These are phyloP conservation scores for Asclepias syriaca DNA, from an alignment of 257 asterid species.

Conservation along the genomic window DNA sequence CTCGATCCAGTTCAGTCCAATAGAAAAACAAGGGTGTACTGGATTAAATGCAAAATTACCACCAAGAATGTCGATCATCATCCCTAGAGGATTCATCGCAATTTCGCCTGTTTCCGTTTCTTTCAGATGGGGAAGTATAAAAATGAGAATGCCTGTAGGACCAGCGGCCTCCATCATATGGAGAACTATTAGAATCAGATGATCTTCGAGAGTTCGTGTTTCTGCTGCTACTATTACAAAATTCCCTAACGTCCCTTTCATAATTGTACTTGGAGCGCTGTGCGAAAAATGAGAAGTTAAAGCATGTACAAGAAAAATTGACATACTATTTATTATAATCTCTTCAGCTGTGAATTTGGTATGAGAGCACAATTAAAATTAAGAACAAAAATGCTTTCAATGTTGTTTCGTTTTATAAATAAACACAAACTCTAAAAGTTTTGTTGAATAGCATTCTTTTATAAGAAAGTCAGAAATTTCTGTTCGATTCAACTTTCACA, in stretches of 20 bases:
- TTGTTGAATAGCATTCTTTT: neutral
- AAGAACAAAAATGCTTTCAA: neutral
- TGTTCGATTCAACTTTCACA: neutral
- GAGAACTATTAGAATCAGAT: conserved; percentile 56
- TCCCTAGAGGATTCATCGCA: conserved; percentile 48
- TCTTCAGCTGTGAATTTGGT: neutral
- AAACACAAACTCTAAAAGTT: neutral
- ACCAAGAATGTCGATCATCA: conserved; percentile 29
- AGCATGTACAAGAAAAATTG: neutral
- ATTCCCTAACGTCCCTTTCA: conserved; percentile 56
- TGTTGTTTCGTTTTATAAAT: neutral
- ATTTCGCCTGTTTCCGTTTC: conserved; percentile 47
- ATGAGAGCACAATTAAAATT: neutral
- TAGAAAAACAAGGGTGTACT: neutral
- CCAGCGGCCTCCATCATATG: conserved; percentile 39
- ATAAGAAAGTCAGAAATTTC: neutral
- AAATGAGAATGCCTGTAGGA: conserved; percentile 43
- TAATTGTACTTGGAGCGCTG: conserved; percentile 66
- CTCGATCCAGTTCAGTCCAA: neutral
- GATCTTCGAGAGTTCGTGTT: conserved; percentile 33
- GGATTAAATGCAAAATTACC: conserved; percentile 23
- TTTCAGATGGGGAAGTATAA: too few relatives aligned
- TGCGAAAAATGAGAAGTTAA: conserved; percentile 8
- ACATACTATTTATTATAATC: neutral
- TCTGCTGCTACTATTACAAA: conserved; percentile 32